Evolutionary conservation across 768 basidiomycete species (phyloP), one percentile per base, ranked within the genome.

Genomic region (Naematelia encephala): DNA sequence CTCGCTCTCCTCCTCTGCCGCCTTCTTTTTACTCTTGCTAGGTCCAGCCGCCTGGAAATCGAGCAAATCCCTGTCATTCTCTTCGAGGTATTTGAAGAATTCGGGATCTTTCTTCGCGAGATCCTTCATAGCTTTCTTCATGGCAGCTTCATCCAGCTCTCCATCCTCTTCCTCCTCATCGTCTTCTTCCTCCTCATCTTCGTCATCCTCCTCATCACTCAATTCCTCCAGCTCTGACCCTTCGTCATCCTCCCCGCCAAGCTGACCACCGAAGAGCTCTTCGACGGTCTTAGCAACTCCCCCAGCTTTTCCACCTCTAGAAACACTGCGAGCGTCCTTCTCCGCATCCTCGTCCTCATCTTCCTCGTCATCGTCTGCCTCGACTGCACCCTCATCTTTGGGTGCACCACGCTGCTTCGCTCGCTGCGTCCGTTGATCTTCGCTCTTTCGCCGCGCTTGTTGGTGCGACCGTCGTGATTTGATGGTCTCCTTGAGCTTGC

Each of bases 61-160:
- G 1, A 99, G 81, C n/a, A 98, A 80, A 56, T 91, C 92, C 59
- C 82, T 80, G 78, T 99, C 96, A 72, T 99, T 92, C 78, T 98
- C 90, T 79, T 93, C 87, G 1, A 99, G 82, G 74, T 93, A 99
- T 78, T 93, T 91, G 86, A 85, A 99, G 80, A 98, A 99, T 72
- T 96, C 94, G n/a, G 94, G 94, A 76, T 99, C 94, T 75, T 91
- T 91, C 78, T 94, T 88, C 1, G 90, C 90, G 30, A 99, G 83
- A 72, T 89, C 86, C 39, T 89, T 86, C 13, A 99, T 83, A 56
- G 94, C 89, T 46, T 85, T 77, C 60, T 91, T 79, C 80, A 97
- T 94, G 3, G 81, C 78, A 54, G 87, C 88, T 86, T 73, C 34
- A 64, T 64, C 54, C 49, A 60, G 42, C 22, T 51, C 54, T 84